Base-by-base conservation (phyloP, 2,329 filamentous ascomycete genomes). In the Fusarium sororula region DNA sequence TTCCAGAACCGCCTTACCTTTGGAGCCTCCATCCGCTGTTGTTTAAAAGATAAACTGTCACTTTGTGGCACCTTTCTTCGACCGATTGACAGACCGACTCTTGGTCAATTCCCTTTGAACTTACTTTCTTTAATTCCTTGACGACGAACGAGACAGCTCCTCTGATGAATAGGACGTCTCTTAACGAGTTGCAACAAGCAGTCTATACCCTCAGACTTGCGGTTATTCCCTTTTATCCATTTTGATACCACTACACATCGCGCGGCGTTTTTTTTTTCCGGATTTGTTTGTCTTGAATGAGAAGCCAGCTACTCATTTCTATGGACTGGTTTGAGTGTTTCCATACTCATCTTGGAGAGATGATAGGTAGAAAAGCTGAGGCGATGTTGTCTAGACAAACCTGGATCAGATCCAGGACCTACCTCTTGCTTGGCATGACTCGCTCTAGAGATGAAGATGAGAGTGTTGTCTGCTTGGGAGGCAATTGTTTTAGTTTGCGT, bases 1-100 rank as follows among this genome's bases (percentile, higher is more conserved):
- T 57, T 82, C 83, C 24, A 76, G 78, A 55, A 80, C 79, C 35
- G 80, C 75, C 15, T 60, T 83, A 45, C 77, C 81, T 45, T 39
- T 85, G 78, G 77, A 84, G 79, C 76, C 79, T 26, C 68, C 74
- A 7, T 73, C 77, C 14, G 77, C 69, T 48, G 74, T 77, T 18
- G 73, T 72, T 58, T 80, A 51, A 78, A 50, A 45, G 30, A 26
- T 14, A 28, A 18, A 32, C 41, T 47, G 24, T 30, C 48, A 45
- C 28, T 38, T 65, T 56, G 24, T 42, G 47, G 60, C 56, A 38
- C 35, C 62, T 66, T 68, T 42, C 44, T 73, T 68, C 64, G 54
- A 60, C 57, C 57, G 62, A 70, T 69, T 68, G 62, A 44, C 51
- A 55, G 53, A 53, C 37, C 15, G 39, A 63, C 17, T 51, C 28